Conservation (phyloP, 352 stramenopile species). For the Phytophthora hibernalis region DNA sequence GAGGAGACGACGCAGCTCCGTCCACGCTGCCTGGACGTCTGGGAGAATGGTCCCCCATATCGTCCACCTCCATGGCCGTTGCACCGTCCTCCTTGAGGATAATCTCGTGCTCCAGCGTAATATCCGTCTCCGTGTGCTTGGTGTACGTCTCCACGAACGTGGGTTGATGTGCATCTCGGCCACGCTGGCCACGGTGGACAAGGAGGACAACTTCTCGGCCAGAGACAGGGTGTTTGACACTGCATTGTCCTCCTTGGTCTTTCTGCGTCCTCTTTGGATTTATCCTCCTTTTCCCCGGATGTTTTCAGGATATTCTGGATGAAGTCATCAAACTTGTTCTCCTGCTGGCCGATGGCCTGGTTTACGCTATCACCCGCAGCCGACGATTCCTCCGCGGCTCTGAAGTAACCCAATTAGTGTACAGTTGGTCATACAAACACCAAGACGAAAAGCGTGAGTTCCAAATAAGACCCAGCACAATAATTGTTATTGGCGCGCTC, state of each 20-base stretch:
- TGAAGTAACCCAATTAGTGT: constrained; percentile 7
- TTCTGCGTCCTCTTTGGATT: constrained; percentile 13
- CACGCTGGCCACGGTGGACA: constrained; percentile 80
- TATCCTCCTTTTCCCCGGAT: constrained; percentile 36
- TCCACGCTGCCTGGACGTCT: constrained; percentile 46
- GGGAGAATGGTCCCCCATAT: constrained; percentile 27
- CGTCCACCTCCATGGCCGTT: constrained; percentile 58
- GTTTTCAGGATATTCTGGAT: constrained; percentile 88
- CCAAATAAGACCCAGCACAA: neutral
- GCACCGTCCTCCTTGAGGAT: constrained; percentile 49
- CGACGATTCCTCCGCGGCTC: constrained; percentile 56
- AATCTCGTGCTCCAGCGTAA: constrained; percentile 84
- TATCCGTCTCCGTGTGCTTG: constrained; percentile 87
- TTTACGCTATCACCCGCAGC: constrained; percentile 55
- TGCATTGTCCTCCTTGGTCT: constrained; percentile 39
- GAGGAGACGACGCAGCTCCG: constrained; percentile 48
- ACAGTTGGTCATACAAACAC: constrained; percentile 4
- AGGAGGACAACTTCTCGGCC: constrained; percentile 74
- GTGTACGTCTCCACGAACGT: constrained; percentile 85
- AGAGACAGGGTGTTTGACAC: constrained; percentile 58
- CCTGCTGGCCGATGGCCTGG: constrained; percentile 70
- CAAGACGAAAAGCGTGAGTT: constrained; percentile 8
- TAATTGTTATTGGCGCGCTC: neutral
- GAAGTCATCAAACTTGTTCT: constrained; percentile 84
- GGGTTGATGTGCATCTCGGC: constrained; percentile 85